Base-by-base conservation (phyloP, 495 filamentous ascomycete genomes). In the Tuber borchii region DNA sequence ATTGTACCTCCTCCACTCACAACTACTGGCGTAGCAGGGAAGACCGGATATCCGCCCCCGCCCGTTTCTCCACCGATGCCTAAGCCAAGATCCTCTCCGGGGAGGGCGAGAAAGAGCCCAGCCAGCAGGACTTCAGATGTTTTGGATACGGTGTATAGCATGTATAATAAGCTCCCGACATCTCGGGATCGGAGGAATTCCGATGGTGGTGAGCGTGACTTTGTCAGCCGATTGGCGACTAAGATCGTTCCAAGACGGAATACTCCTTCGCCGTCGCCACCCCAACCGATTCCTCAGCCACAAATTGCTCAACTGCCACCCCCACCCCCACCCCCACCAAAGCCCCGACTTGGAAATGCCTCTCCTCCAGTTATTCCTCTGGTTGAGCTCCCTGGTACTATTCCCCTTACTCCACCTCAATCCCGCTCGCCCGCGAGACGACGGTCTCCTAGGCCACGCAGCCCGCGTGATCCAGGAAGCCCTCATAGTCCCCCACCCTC, bases 201-300 rank as follows among this genome's bases (percentile, higher is more conserved):
- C 5, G 56, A 65, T 34, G 16, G 56, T 34, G 56, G 56, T 19
- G 56, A 65, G 34, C 56, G 51, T 31, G 51, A 65, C 56, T 65
- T 65, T 65, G 56, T 65, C 34, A 65, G 56, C 56, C 56, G 56
- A 65, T 65, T 65, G 14, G 56, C 56, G 56, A 65, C 56, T 26
- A 65, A 19, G 56, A 65, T 65, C 17, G 56, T 34, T 19, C 56
- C 56, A 26, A 65, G 56, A 65, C 56, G 56, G 56, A 65, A 65
- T 65, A 65, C 26, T 34, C 56, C 56, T 34, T 65, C 56, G 56
- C 56, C 56, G 14, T 65, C 56, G 26, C 56, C 56, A 10, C 56
- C 31, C 16, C 56, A 65, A 31, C 56, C 26, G 14, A 14, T 16
- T 12, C 12, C 56, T 34, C 56, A 65, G 56, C 56, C 56, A 65